A percentile compares a stretch with the other conserved stretches of the same genome.
phyloP scores from a whole-genome alignment of 148 eudicot species.

The Silene uniflora region DNA sequence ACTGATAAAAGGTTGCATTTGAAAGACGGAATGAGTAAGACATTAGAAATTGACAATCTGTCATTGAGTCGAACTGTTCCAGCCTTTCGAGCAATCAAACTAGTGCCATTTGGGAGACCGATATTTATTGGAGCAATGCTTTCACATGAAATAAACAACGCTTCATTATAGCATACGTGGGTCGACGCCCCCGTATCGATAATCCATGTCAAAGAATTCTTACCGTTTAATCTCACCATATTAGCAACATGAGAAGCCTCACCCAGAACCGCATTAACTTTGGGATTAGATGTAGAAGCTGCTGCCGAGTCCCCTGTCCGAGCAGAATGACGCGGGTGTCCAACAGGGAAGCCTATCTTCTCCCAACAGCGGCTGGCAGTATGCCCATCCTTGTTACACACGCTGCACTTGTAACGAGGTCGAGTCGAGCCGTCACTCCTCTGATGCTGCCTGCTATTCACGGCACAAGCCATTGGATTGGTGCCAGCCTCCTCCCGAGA shows the following conservation, averaged over 20 bases:
- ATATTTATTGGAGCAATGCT: neutral
- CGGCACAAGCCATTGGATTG: too few relatives aligned
- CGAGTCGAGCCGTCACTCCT: too few relatives aligned
- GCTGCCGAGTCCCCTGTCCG: too few relatives aligned
- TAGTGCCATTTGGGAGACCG: neutral
- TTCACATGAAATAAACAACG: neutral
- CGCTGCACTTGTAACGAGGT: too few relatives aligned
- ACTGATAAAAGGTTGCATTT: neutral
- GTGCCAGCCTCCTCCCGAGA: too few relatives aligned
- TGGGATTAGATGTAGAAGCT: neutral
- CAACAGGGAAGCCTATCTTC: too few relatives aligned
- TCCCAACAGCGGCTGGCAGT: too few relatives aligned
- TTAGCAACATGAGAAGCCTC: neutral
- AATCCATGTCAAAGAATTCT: neutral
- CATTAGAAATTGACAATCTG: neutral
- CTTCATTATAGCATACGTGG: neutral
- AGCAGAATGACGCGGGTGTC: too few relatives aligned
- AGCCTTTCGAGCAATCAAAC: neutral
- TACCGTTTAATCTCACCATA: neutral
- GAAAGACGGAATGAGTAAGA: neutral
- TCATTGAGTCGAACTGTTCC: neutral
- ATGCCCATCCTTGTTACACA: too few relatives aligned
- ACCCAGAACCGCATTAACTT: neutral
- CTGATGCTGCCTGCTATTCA: too few relatives aligned
- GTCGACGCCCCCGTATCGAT: neutral